Base-by-base conservation (phyloP, 768 basidiomycete species). In the Collybia sordida region DNA sequence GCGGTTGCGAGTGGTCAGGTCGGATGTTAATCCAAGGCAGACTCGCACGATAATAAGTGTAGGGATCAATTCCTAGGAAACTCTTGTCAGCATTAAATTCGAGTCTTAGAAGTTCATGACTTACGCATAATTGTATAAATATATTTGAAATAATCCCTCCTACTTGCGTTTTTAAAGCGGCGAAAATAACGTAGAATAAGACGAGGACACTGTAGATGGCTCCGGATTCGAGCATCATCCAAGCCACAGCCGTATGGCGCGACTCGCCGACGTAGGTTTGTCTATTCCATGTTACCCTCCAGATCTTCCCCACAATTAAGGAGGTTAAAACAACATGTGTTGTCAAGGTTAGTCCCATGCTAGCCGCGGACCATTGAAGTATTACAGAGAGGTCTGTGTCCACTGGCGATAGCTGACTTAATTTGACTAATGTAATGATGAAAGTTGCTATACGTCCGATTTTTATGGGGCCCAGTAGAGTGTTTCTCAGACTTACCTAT, bases 151-250 rank as follows among this genome's bases (percentile, higher is more conserved):
- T 45, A 14, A 59, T 47, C 6, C 48, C 42, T 5, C 55, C 55
- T 19, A 56, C 50, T 35, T 55, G 46, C 19, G 50, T 45, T 24
- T 50, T 46, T 15, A 59, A 35, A 14, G 47, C 51, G 34, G 42
- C 52, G 18, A 59, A 58, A 0, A 41, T 49, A 3, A 61, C 23
- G 28, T 52, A 43, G 14, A 59, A 47, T 4, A 57, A 36, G 6
- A 51, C 50, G 14, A 53, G 50, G 17, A 52, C 5, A 28, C 49
- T 51, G 31, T 61, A 57, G 11, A 59, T 51, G 8, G 49, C 49
- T 17, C 60, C 57, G 6, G 57, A 61, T 31, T 59, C 57, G 22
- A 61, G 46, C 12, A 61, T 48, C 15, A 53, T 51, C 47, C 52
- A 52, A 21, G 53, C 48, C 12, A 59, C 31, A 14, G 56, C 35